A percentile compares a stretch with the other conserved stretches of the same genome.
phyloP scores from a whole-genome alignment of 2,329 filamentous ascomycete genomes.

The Aaosphaeria arxii region DNA sequence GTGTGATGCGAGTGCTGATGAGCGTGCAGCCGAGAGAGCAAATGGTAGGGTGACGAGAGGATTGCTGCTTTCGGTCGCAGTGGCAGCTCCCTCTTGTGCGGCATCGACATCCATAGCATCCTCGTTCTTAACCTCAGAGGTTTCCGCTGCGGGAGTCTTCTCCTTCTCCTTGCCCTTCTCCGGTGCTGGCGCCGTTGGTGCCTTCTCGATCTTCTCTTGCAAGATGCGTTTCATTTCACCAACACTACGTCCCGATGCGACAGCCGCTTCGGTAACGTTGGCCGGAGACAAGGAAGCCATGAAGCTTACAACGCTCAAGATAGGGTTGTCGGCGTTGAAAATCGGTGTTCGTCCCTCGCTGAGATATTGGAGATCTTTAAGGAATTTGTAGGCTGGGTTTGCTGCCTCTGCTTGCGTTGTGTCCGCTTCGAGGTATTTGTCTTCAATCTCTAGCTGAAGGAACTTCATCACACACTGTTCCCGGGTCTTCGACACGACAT shows the following conservation, averaged over 20 bases:
- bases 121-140: conserved; percentile 52
- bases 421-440: conserved; percentile 89
- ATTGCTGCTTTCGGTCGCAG: conserved; percentile 14
- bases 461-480: conserved; percentile 98
- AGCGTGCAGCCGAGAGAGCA: conserved; percentile 79
- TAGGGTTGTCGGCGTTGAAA: conserved; percentile 89
- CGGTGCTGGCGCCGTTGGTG: conserved; percentile 36
- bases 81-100: conserved; percentile 37
- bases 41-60: conserved; percentile 74
- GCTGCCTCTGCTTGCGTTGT: conserved; percentile 45
- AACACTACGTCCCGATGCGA: conserved; percentile 80
- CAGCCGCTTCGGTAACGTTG: conserved; percentile 72
- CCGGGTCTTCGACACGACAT: conserved; percentile 84
- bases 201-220: conserved; percentile 71
- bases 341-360: conserved; percentile 78
- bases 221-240: conserved; percentile 81
- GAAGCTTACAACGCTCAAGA: conserved; percentile 95
- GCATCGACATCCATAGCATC: conserved; percentile 61
- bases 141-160: conserved; percentile 42
- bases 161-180: conserved; percentile 58
- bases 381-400: conserved; percentile 46
- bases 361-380: conserved; percentile 60
- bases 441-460: conserved; percentile 92
- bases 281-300: conserved; percentile 89
- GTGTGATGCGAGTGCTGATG: conserved; percentile 85